Conservation (phyloP, 495 filamentous ascomycete genomes). For the Echria macrotheca region DNA sequence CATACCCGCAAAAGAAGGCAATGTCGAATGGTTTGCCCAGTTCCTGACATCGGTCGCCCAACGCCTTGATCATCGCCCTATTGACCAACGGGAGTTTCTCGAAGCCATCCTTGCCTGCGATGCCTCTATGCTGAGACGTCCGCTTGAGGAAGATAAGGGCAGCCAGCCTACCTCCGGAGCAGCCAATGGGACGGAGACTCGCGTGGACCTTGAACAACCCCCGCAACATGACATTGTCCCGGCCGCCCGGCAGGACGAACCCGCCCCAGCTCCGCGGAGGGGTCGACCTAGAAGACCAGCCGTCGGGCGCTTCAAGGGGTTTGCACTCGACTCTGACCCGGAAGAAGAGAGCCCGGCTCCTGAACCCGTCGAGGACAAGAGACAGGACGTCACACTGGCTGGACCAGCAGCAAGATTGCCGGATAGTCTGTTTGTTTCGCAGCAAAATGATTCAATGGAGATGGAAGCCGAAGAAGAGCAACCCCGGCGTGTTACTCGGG, state of each 20-base stretch:
- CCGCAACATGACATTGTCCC: background rate
- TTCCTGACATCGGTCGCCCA: constrained; percentile 62
- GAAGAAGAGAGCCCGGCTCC: constrained; percentile 17
- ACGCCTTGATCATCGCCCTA: constrained; percentile 69
- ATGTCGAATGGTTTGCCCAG: constrained; percentile 63
- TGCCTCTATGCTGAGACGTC: constrained; percentile 59
- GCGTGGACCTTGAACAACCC: constrained; percentile 30
- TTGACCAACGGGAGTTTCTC: constrained; percentile 89
- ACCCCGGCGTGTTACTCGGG: constrained; percentile 16
- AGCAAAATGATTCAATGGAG: constrained; percentile 27
- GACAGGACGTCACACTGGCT: background rate
- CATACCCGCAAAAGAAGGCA: constrained; percentile 52
- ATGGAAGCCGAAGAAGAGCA: constrained; percentile 17
- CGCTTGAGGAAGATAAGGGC: constrained; percentile 52
- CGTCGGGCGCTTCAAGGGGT: constrained; percentile 68
- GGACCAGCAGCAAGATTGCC: constrained; percentile 14
- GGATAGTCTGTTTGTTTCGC: constrained; percentile 29
- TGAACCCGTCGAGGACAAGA: background rate
- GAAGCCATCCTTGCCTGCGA: constrained; percentile 81
- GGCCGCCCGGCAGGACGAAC: constrained; percentile 10
- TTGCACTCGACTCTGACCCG: constrained; percentile 43
- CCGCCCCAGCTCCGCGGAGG: constrained; percentile 18
- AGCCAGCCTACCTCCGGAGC: no score
- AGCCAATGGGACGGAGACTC: constrained; percentile 1
- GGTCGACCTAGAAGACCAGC: constrained; percentile 35